These are phyloP conservation scores for Kernera saxatilis DNA, from an alignment of 345 rosid genomes.

Conservation along the genomic window DNA sequence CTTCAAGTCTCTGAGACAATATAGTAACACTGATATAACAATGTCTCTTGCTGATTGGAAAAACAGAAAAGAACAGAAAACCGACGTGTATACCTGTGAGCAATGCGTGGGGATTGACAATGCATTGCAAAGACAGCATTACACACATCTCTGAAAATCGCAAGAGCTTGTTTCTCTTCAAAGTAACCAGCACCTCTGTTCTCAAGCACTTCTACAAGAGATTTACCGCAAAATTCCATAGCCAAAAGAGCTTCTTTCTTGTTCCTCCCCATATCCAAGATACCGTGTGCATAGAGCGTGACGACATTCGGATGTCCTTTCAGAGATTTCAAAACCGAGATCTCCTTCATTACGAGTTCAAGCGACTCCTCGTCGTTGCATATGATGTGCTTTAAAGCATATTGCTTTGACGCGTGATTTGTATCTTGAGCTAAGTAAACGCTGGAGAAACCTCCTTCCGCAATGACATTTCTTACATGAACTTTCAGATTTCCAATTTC, in stretches of 20 bases:
- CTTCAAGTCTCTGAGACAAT: slow-evolving; percentile 77
- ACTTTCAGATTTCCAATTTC: slow-evolving; percentile 82
- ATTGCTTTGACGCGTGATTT: slow-evolving; percentile 62
- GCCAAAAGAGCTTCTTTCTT: slow-evolving; percentile 86
- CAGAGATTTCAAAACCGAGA: slow-evolving; percentile 72
- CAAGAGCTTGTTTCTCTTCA: slow-evolving; percentile 79
- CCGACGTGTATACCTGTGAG: slow-evolving; percentile 63
- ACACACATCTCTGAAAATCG: slow-evolving; percentile 78
- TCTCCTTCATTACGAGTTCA: slow-evolving; percentile 74
- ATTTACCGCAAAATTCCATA: slow-evolving; percentile 91
- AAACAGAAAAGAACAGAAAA: not conserved
- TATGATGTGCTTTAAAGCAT: slow-evolving; percentile 90
- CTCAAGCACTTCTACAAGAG: slow-evolving; percentile 78
- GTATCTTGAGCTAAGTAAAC: slow-evolving; percentile 86
- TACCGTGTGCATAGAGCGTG: slow-evolving; percentile 54
- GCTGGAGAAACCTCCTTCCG: slow-evolving; percentile 95
- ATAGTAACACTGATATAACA: not conserved
- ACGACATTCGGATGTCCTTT: slow-evolving; percentile 91
- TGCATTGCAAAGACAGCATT: slow-evolving; percentile 98
- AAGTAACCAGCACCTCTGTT: slow-evolving; percentile 74
- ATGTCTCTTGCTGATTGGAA: not conserved
- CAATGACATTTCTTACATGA: slow-evolving; percentile 66
- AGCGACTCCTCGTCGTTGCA: slow-evolving; percentile 85
- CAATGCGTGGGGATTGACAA: slow-evolving; percentile 79
- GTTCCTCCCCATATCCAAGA: slow-evolving; percentile 77